Evolutionary conservation across 352 stramenopile genomes (phyloP), one percentile per base, ranked within the genome.

Genomic region (Globisporangium carolinianum): DNA sequence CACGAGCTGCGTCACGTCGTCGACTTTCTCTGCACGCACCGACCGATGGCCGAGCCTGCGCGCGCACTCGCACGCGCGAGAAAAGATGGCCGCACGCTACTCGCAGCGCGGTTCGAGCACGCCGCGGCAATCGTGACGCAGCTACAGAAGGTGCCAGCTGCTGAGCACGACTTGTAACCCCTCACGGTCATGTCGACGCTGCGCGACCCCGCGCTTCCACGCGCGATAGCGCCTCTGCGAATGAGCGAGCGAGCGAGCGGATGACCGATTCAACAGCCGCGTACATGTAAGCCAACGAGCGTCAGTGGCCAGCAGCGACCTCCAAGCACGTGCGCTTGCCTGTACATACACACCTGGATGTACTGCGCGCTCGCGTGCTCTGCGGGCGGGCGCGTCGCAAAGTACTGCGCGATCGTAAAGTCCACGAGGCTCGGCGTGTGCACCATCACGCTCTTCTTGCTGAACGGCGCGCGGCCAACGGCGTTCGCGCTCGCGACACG

Each of bases 371-470:
- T 79, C n/a, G 51, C 55, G 49, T 91, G 77, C 54, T 91, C 79
- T 12, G 76, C 55, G 12, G 45, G 35, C 32, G 76, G 76, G 0
- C 79, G 73, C 41, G 69, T 57, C 7, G 69, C 67, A 49, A 86
- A 86, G 50, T 89, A 91, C 35, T 51, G 69, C 1, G 66, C 57
- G 60, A 91, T 72, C 24, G 82, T 91, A 60, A 79, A 86, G 36
- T 78, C 72, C 8, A 89, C 75, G 17, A 91, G 77, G 61, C 77
- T 89, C 11, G 82, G 82, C 9, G 75, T 89, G 8, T 48, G 52
- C 48, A 79, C 57, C 12, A 71, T 36, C 0, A 48, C 52, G 4
- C 72, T 81, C 53, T 68, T 66, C 5, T 63, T 57, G 53, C 76
- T 87, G 46, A 75, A 80, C 7, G 17, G 47, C 0, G 62, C 60